phyloP scores from a whole-genome alignment of 2,329 filamentous ascomycete genomes.

The Microascus cirrosus region DNA sequence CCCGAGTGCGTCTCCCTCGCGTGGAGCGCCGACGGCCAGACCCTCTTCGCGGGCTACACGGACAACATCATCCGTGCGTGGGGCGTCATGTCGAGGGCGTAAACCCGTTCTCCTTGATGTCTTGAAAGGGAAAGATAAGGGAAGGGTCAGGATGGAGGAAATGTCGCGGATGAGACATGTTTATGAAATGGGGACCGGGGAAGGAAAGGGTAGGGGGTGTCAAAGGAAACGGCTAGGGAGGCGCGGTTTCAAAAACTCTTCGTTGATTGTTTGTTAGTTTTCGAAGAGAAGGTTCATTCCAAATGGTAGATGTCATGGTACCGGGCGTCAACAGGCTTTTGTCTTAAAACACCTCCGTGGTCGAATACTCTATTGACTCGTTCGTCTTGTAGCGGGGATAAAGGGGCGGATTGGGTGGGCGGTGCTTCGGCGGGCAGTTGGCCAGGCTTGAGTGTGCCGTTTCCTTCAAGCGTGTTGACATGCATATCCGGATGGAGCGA shows the following conservation, averaged over 20 bases:
- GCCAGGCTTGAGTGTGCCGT: too few species aligned
- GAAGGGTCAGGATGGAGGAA: background rate
- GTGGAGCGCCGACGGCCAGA: conserved; percentile 98
- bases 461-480: too few species aligned
- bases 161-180: background rate
- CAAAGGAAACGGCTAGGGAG: background rate
- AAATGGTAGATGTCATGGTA: background rate
- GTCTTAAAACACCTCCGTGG: background rate
- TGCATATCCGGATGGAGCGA: too few species aligned
- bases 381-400: too few species aligned
- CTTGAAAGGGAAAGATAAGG: background rate
- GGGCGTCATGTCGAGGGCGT: conserved; percentile 94
- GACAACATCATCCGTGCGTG: conserved; percentile 98
- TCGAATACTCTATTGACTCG: background rate
- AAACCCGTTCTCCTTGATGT: conserved; percentile 23
- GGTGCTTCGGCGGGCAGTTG: too few species aligned
- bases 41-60: conserved; percentile 98
- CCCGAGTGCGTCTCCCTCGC: conserved; percentile 96
- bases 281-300: background rate
- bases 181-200: background rate
- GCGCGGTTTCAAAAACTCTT: background rate
- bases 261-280: background rate
- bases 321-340: background rate
- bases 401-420: too few species aligned
- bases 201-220: background rate